Evolutionary conservation across 73 alveolate species (phyloP).

Genomic region (Stentor roeselii): DNA sequence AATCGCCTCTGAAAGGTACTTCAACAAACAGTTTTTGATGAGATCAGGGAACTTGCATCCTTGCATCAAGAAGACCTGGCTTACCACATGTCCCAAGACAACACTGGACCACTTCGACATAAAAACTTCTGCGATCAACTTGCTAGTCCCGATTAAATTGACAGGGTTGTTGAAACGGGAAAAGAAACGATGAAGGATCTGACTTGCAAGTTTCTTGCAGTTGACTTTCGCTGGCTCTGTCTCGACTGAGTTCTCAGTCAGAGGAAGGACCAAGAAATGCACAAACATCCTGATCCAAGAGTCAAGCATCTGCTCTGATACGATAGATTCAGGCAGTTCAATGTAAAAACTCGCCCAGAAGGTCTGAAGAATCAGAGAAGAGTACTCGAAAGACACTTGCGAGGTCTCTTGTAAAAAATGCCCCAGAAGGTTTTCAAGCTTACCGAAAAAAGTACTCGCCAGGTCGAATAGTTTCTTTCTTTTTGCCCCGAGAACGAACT

Average conservation of each 20-base stretch:
- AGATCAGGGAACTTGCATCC: not conserved
- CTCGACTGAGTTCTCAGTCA: too few relatives aligned
- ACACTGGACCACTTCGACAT: not conserved
- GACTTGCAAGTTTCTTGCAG: not conserved
- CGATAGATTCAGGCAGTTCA: slow-evolving; percentile 31
- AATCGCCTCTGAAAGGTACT: not conserved
- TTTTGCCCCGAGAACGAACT: slow-evolving; percentile 50
- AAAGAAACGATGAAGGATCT: not conserved
- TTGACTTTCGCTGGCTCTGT: not conserved
- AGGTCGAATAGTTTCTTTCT: slow-evolving; percentile 47
- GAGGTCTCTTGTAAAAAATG: slow-evolving; percentile 22
- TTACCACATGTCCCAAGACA: not conserved
- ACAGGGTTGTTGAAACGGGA: not conserved
- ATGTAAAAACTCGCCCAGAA: slow-evolving; percentile 55
- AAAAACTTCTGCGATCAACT: not conserved
- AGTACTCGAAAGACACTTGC: slow-evolving; percentile 31
- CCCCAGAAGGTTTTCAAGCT: slow-evolving; percentile 37
- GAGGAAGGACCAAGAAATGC: too few relatives aligned
- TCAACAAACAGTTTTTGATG: not conserved
- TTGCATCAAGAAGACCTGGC: not conserved
- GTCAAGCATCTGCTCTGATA: slow-evolving; percentile 30
- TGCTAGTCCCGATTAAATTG: not conserved
- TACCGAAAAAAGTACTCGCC: slow-evolving; percentile 33
- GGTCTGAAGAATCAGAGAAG: slow-evolving; percentile 32
- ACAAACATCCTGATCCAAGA: slow-evolving; percentile 45